Conservation (phyloP, 208 protist genomes). For the Naegleria gruberi region DNA sequence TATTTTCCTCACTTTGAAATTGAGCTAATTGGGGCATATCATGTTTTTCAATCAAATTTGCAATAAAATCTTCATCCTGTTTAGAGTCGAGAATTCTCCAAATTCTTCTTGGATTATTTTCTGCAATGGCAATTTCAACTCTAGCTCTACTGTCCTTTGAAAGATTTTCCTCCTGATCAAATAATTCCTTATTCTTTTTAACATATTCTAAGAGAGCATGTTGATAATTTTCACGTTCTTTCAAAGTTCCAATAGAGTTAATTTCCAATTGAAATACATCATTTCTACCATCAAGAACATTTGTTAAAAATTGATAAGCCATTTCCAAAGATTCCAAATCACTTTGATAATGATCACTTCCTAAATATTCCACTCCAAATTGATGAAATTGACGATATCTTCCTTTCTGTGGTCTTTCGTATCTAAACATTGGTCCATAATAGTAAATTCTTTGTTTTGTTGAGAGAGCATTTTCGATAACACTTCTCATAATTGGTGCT, state of each 20-base stretch:
- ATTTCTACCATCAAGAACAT: constrained; percentile 3
- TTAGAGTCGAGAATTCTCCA: constrained; percentile 49
- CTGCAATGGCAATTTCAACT: background rate
- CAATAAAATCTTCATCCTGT: constrained; percentile 23
- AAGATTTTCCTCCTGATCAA: background rate
- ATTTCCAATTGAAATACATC: constrained; percentile 30
- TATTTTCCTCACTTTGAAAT: constrained; percentile 26
- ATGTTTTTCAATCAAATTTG: constrained; percentile 17
- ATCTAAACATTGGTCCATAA: constrained; percentile 47
- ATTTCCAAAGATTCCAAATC: constrained; percentile 39
- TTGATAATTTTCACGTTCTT: constrained; percentile 33
- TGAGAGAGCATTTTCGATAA: constrained; percentile 23
- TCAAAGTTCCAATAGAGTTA: constrained; percentile 40
- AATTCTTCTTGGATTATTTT: constrained; percentile 26
- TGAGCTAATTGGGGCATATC: constrained; percentile 32
- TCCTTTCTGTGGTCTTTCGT: constrained; percentile 48
- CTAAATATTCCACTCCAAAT: constrained; percentile 40
- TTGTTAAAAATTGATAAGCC: constrained; percentile 29
- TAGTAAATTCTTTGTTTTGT: constrained; percentile 40
- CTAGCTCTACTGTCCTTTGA: background rate
- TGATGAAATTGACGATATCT: constrained; percentile 45
- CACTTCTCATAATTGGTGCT: constrained; percentile 37
- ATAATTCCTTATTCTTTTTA: background rate
- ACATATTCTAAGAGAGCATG: constrained; percentile 29
- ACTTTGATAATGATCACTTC: constrained; percentile 9